A percentile compares a stretch with the other conserved stretches of the same genome.
These are phyloP conservation scores for Candida glucosophila DNA, from an alignment of 1,139 yeast species.

Conservation along the genomic window DNA sequence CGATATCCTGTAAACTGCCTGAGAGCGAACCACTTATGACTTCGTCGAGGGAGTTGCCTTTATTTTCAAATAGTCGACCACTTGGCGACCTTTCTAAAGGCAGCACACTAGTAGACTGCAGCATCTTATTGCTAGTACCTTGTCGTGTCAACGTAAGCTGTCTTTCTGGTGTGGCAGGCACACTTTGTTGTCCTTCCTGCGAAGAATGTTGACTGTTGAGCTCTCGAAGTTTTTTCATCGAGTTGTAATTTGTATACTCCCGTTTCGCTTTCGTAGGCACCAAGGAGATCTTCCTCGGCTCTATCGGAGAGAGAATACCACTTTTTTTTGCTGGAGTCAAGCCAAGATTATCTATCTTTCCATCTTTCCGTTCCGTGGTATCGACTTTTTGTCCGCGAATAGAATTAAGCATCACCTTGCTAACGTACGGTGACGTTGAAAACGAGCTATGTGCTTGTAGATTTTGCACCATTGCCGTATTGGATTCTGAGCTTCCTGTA, in stretches of 20 bases:
- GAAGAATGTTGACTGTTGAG: conserved; percentile 7
- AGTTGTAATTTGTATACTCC: conserved; percentile 10
- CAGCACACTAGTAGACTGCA: neutral
- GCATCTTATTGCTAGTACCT: neutral
- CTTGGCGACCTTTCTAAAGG: conserved; percentile 10
- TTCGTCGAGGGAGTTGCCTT: conserved; percentile 5
- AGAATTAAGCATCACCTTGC: conserved; percentile 8
- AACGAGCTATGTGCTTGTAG: conserved; percentile 6
- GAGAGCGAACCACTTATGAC: conserved; percentile 3
- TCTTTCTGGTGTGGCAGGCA: conserved; percentile 12
- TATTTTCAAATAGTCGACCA: conserved; percentile 3
- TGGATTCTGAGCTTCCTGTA: conserved; percentile 3
- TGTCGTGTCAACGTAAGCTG: conserved; percentile 11
- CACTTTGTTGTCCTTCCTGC: conserved; percentile 1
- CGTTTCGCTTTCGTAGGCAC: conserved; percentile 9
- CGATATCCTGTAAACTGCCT: neutral
- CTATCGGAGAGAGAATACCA: conserved; percentile 13
- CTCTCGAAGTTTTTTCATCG: conserved; percentile 13
- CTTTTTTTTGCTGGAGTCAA: conserved; percentile 10
- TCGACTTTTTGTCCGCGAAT: no score
- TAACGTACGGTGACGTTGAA: conserved; percentile 15
- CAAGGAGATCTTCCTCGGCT: conserved; percentile 12
- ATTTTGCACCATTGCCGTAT: conserved; percentile 2
- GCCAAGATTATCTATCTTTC: conserved; percentile 2
- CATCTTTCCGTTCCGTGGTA: neutral